Base-by-base conservation (phyloP, 2,329 filamentous ascomycete species). In the Arachnopeziza araneosa region DNA sequence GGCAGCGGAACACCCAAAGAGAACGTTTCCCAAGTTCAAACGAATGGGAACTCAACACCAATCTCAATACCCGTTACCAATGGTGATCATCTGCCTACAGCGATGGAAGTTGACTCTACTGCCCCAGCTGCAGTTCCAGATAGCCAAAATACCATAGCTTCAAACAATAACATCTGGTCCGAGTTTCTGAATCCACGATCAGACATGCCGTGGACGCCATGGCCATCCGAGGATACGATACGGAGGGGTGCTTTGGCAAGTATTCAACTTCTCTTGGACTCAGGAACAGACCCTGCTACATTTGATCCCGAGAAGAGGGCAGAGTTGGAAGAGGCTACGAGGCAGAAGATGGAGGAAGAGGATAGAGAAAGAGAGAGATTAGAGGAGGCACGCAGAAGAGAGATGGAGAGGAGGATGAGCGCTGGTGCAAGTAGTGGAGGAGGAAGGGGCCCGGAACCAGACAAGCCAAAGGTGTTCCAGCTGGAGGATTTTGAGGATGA, bases 171-270 rank as follows among this genome's bases (percentile, higher is more conserved):
- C 32, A 67, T 60, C 54, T 24, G 72, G 72, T 4, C 68, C 12
- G 51, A 70, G 53, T 75, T 70, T 67, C 67, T 80, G 52, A 85
- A 88, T 68, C 82, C 84, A 0, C 73, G 80, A 21, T 79, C 79
- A 9, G 79, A 81, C 10, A 70, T 81, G 48, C 70, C 78, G n/a
- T 96, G 92, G 76, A 80, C 85, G 53, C 90, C 91, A 0, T 96
- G 90, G 90, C 90, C 90, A 0, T 79, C 78, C 26, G 85, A 90
- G 63, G 83, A 87, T 32, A 82, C 85, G 61, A 90, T 95, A 63
- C 82, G 84, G 32, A 76, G 78, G 19, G 90, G 91, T 44, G 85
- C 86, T 1, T 77, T 96, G 50, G 87, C 85, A 0, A 77, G 79
- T 9, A 81, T 84, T 52, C 86, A 91, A 68, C 75, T 79, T 24